A percentile compares a stretch with the other conserved stretches of the same genome.
Evolutionary conservation across 1,139 yeast genomes (phyloP).

Genomic region (Kodamaea plutei): DNA sequence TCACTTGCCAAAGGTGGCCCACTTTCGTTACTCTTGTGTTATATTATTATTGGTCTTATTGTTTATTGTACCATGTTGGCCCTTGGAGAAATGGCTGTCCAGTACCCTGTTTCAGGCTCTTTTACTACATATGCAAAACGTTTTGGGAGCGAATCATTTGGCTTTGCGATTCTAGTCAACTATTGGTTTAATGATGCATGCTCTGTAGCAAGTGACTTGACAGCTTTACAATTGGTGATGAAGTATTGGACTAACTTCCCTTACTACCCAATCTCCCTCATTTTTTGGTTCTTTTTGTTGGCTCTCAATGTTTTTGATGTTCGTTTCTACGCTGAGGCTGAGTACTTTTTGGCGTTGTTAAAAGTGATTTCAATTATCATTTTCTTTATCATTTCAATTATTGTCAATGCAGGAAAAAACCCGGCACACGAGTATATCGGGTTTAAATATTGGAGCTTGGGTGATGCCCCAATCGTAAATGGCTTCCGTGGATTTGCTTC

Average conservation of each 20-base stretch:
- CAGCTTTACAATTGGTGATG: slow-evolving; percentile 56
- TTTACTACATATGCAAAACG: slow-evolving; percentile 57
- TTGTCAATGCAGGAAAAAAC: slow-evolving; percentile 32
- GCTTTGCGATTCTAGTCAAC: slow-evolving; percentile 58
- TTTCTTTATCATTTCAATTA: slow-evolving; percentile 36
- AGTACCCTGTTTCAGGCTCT: slow-evolving; percentile 60
- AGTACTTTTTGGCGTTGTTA: slow-evolving; percentile 36
- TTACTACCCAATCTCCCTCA: slow-evolving; percentile 52
- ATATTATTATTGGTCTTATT: slow-evolving; percentile 53
- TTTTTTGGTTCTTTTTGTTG: slow-evolving; percentile 56
- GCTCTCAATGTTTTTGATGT: slow-evolving; percentile 52
- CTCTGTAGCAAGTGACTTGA: slow-evolving; percentile 58
- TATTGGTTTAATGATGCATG: slow-evolving; percentile 67
- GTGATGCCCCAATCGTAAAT: slow-evolving; percentile 40
- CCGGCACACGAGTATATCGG: slow-evolving; percentile 34
- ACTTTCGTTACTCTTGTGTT: slow-evolving; percentile 54
- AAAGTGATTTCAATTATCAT: slow-evolving; percentile 38
- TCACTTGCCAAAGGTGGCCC: slow-evolving; percentile 64
- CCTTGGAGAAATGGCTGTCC: slow-evolving; percentile 63
- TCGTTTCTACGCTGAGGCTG: slow-evolving; percentile 42
- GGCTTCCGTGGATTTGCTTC: slow-evolving; percentile 39
- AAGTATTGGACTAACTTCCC: slow-evolving; percentile 62
- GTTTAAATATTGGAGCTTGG: slow-evolving; percentile 34
- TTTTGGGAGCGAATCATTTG: slow-evolving; percentile 59
- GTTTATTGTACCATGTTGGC: slow-evolving; percentile 58